phyloP scores from a whole-genome alignment of 495 filamentous ascomycete species.

The Hypoxylon rickii region DNA sequence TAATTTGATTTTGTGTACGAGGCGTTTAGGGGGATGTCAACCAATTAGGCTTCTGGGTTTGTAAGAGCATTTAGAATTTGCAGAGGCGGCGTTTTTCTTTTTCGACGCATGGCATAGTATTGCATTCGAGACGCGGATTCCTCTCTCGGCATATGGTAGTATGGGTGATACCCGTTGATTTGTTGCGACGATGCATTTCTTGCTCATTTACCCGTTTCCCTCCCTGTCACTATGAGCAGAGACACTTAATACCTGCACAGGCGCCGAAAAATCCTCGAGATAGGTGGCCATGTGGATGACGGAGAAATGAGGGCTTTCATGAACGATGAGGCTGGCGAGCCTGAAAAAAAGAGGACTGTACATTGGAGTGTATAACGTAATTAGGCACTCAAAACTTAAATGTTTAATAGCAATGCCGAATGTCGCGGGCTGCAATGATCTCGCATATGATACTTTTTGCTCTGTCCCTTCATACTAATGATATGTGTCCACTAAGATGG shows the following conservation, averaged over 20 bases:
- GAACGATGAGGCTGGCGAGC: slow-evolving; percentile 10
- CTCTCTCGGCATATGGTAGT: slow-evolving; percentile 23
- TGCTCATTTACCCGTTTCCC: background rate
- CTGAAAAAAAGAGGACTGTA: slow-evolving; percentile 4
- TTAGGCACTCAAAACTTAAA: slow-evolving; percentile 7
- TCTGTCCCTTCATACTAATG: too few relatives aligned
- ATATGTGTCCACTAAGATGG: too few relatives aligned
- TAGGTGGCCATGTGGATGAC: slow-evolving; percentile 8
- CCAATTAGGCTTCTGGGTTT: slow-evolving; percentile 3
- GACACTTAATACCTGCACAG: slow-evolving; percentile 8
- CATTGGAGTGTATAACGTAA: slow-evolving; percentile 22
- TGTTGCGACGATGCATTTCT: slow-evolving; percentile 12
- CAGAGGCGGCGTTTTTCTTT: slow-evolving; percentile 19
- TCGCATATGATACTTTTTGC: background rate
- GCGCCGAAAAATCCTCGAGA: background rate
- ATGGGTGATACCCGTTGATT: slow-evolving; percentile 31
- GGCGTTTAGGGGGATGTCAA: slow-evolving; percentile 24
- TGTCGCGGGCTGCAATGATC: too few relatives aligned
- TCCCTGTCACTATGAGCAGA: background rate
- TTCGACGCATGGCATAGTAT: slow-evolving; percentile 18
- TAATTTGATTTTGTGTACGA: slow-evolving; percentile 23
- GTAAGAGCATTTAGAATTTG: slow-evolving; percentile 25
- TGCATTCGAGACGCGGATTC: slow-evolving; percentile 25
- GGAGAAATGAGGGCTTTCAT: slow-evolving; percentile 12
- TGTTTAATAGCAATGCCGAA: too few relatives aligned